Evolutionary conservation across 2,329 filamentous ascomycete genomes (phyloP).

Genomic region (Talaromyces marneffei): DNA sequence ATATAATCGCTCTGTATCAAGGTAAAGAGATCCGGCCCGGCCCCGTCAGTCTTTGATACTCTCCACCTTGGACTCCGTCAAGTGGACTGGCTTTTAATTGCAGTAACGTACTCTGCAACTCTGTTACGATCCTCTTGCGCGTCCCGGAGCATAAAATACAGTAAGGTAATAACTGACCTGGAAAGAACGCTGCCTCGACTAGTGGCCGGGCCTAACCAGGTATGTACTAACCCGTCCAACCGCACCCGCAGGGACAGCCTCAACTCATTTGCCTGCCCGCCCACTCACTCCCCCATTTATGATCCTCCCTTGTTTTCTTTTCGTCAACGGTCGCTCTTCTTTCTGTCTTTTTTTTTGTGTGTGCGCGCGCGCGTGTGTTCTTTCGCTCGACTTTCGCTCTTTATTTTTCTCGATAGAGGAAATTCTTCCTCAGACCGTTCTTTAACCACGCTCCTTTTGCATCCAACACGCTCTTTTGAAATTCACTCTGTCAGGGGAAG

Average conservation of each 20-base stretch:
- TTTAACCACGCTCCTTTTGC: slow-evolving; percentile 9
- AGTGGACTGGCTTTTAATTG: neutral
- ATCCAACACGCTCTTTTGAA: neutral
- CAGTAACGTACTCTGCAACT: neutral
- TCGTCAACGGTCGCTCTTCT: neutral
- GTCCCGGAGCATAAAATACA: neutral
- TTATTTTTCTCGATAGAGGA: neutral
- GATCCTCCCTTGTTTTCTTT: neutral
- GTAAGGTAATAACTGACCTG: neutral
- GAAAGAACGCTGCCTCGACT: neutral
- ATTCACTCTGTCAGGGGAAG: neutral
- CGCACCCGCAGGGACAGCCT: neutral
- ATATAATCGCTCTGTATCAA: too few species aligned
- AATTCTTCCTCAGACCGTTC: slow-evolving; percentile 4
- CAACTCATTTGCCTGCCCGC: neutral
- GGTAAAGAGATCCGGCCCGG: too few species aligned
- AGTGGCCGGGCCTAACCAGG: neutral
- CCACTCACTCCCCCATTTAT: neutral
- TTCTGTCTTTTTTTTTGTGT: neutral
- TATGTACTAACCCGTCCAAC: neutral
- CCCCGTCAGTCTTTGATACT: neutral
- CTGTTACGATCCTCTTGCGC: neutral
- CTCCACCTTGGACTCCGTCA: neutral
- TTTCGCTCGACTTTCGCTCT: neutral
- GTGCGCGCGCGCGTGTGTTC: neutral